Base-by-base conservation (phyloP, 345 rosid genomes). In the Sapria himalayana region DNA sequence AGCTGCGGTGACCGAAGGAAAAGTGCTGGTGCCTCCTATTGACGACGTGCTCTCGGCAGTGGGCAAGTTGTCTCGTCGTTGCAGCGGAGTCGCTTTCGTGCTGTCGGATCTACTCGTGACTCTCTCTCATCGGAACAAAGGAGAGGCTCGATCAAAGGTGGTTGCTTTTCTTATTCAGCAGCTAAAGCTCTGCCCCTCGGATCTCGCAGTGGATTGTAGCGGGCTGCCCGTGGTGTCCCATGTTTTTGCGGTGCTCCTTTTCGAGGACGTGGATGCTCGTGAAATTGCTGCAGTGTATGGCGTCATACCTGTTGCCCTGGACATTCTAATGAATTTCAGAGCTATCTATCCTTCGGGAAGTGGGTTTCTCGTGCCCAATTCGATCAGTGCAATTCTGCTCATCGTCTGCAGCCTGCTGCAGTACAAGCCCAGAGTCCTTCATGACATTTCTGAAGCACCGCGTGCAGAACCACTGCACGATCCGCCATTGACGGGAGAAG, bases 61-160 rank as follows among this genome's bases (percentile, higher is more conserved):
- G 12, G 60, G 76, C 50, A 86, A 86, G 50, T 57, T 86, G 61
- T 76, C 70, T 39, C 92, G 72, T 47, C 66, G 76, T 55, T 67
- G 71, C 59, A 85, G 78, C 58, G 55, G 72, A 29, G 45, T 73
- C 58, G 75, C 85, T 33, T 86, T 81, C 71, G 64, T 92, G 9
- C 60, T 86, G 64, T 61, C 81, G 12, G 97, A 86, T 65, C 71
- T 86, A 66, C 72, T 81, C 37, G 75, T 72, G 63, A 73, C 94
- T 13, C 78, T 86, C 18, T 78, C 94, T 74, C 72, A 66, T 56
- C 75, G 89, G 38, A 81, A 70, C 60, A 81, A 78, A 66, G 92
- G 97, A 51, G 89, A 71, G 61, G 97, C 78, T 35, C 79, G 94
- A 45, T 59, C 72, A 4, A 76, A 54, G 65, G 85, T 86, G 20